Conservation (phyloP, 2,329 filamentous ascomycete genomes). For the Alternaria sp. region DNA sequence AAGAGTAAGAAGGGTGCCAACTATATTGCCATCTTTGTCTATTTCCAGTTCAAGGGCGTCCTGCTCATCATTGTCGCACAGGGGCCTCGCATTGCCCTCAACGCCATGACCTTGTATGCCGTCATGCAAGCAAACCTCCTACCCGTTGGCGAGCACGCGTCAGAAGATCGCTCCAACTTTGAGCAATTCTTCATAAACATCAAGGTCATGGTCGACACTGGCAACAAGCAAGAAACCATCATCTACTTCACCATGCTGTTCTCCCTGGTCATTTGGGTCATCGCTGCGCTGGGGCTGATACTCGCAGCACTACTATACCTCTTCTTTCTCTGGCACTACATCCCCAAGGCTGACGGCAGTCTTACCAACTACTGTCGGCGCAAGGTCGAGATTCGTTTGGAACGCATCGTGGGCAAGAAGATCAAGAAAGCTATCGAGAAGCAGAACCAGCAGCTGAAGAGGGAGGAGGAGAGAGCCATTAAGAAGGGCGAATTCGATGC, state of each 20-base stretch:
- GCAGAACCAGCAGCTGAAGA: conserved; percentile 65
- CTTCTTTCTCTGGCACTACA: conserved; percentile 91
- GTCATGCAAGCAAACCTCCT: conserved; percentile 79
- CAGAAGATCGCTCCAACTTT: conserved; percentile 69
- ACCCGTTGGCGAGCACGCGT: conserved; percentile 63
- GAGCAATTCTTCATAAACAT: conserved; percentile 86
- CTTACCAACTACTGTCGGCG: conserved; percentile 86
- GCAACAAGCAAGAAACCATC: conserved; percentile 78
- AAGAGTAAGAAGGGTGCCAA: conserved; percentile 91
- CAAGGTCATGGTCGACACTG: conserved; percentile 70
- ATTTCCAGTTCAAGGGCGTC: conserved; percentile 82
- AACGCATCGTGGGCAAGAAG: conserved; percentile 83
- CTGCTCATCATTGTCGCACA: conserved; percentile 89
- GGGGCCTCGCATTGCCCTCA: conserved; percentile 89
- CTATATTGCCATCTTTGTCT: conserved; percentile 89
- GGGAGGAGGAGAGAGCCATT: conserved; percentile 51
- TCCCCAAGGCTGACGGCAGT: conserved; percentile 80
- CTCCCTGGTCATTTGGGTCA: conserved; percentile 86
- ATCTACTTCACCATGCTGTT: conserved; percentile 92
- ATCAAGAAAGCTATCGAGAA: conserved; percentile 88
- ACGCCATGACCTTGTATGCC: conserved; percentile 85
- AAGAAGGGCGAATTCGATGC: conserved; percentile 57
- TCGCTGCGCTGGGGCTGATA: conserved; percentile 78
- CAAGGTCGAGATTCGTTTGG: conserved; percentile 87
- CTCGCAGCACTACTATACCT: conserved; percentile 80